phyloP scores from a whole-genome alignment of 1,284 basidiomycete genomes.

The Stygiomarasmius scandens region DNA sequence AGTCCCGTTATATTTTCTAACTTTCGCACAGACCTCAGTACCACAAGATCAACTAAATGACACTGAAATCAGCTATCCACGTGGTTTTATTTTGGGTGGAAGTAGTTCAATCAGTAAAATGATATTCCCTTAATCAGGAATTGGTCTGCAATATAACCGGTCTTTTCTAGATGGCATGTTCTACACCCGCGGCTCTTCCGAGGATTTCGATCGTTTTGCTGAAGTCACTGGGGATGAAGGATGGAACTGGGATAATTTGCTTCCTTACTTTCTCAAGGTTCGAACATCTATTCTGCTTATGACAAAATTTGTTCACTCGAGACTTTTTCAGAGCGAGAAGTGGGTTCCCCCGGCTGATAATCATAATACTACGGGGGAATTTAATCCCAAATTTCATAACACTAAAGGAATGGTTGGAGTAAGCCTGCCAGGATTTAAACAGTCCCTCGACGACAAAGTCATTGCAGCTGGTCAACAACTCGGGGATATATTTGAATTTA shows the following conservation, averaged over 20 bases:
- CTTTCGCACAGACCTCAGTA: slow-evolving; percentile 28
- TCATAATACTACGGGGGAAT: slow-evolving; percentile 23
- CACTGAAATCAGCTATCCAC: slow-evolving; percentile 30
- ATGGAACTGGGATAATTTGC: slow-evolving; percentile 31
- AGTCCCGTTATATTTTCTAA: not conserved
- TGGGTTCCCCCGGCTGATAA: slow-evolving; percentile 21
- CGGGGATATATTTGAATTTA: slow-evolving; percentile 22
- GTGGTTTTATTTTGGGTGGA: slow-evolving; percentile 42
- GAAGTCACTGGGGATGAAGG: slow-evolving; percentile 25
- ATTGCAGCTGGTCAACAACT: slow-evolving; percentile 21
- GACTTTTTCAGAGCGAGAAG: slow-evolving; percentile 20
- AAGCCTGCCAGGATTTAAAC: slow-evolving; percentile 30
- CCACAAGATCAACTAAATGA: slow-evolving; percentile 33
- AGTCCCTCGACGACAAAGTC: slow-evolving; percentile 24
- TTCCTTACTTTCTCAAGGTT: slow-evolving; percentile 30
- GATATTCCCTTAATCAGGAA: no score
- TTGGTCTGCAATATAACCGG: no score
- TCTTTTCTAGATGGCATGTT: slow-evolving; percentile 29
- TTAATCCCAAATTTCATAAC: slow-evolving; percentile 23
- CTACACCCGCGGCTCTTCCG: slow-evolving; percentile 31
- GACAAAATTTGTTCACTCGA: not conserved
- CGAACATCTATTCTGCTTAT: not conserved
- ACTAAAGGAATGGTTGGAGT: slow-evolving; percentile 31
- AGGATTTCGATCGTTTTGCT: slow-evolving; percentile 30
- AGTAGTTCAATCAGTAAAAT: slow-evolving; percentile 39